phyloP scores from a whole-genome alignment of 1,284 basidiomycete species.

The Heliocybe sulcata region DNA sequence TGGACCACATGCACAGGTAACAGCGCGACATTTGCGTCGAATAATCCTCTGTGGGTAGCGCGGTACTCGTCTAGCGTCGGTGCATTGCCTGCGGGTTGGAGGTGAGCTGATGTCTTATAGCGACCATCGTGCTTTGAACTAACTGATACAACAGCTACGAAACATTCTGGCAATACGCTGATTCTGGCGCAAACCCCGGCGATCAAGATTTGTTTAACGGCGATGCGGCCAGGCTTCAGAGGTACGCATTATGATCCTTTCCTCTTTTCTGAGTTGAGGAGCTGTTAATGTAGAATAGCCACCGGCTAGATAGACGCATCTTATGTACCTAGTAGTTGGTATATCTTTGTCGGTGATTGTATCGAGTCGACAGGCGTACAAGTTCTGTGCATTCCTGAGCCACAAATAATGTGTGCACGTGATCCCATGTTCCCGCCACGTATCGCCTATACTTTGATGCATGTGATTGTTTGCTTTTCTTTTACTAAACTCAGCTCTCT shows the following conservation, averaged over 20 bases:
- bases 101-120: constrained; percentile 12
- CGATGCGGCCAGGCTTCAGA: constrained; percentile 4
- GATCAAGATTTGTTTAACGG: constrained; percentile 28
- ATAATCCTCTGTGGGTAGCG: constrained; percentile 56
- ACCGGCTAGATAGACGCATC: too few relatives aligned
- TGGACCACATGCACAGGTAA: constrained; percentile 62
- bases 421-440: too few relatives aligned
- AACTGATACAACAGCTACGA: constrained; percentile 25
- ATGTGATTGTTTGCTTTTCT: too few relatives aligned
- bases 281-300: not conserved
- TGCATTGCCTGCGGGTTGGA: constrained; percentile 50
- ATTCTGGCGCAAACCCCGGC: constrained; percentile 43
- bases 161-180: constrained; percentile 61
- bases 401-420: too few relatives aligned
- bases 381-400: too few relatives aligned
- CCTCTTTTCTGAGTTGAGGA: not conserved
- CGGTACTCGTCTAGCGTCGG: constrained; percentile 41
- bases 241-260: constrained; percentile 7
- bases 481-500: too few relatives aligned
- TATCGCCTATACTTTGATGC: too few relatives aligned
- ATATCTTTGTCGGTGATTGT: too few relatives aligned
- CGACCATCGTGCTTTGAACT: not conserved
- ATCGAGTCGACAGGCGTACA: too few relatives aligned
- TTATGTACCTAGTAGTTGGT: too few relatives aligned
- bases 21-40: constrained; percentile 37